Conservation (phyloP, 1,139 yeast genomes). For the Pichia sp. region DNA sequence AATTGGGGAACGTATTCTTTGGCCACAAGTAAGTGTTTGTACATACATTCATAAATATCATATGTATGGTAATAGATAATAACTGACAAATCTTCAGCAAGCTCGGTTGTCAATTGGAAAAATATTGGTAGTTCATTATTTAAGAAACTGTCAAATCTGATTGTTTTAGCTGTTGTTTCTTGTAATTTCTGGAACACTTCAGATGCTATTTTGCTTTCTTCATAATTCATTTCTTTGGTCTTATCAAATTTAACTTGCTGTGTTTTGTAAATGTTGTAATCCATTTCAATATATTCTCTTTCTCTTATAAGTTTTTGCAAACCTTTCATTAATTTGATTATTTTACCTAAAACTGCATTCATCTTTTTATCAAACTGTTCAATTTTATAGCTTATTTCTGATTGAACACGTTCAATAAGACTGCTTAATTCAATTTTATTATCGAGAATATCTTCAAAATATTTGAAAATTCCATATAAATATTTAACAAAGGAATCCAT, state of each 20-base stretch:
- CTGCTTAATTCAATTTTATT: neutral
- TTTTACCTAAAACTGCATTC: conserved; percentile 11
- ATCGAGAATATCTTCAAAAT: conserved; percentile 14
- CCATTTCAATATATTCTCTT: conserved; percentile 33
- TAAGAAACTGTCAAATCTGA: conserved; percentile 30
- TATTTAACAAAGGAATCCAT: conserved; percentile 15
- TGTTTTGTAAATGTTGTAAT: conserved; percentile 31
- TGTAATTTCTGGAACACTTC: conserved; percentile 34
- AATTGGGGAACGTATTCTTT: conserved; percentile 17
- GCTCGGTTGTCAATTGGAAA: conserved; percentile 29
- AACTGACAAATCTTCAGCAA: conserved; percentile 30
- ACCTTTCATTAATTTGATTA: conserved; percentile 20
- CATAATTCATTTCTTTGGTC: conserved; percentile 10
- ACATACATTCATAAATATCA: conserved; percentile 30
- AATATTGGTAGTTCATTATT: conserved; percentile 31
- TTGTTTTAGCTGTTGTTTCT: conserved; percentile 30
- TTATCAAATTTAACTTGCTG: conserved; percentile 16
- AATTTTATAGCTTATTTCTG: conserved; percentile 13
- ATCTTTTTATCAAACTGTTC: conserved; percentile 15
- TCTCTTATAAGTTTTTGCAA: conserved; percentile 31
- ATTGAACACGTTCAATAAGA: conserved; percentile 13
- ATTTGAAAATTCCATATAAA: conserved; percentile 8
- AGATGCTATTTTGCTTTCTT: conserved; percentile 31
- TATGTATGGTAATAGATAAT: conserved; percentile 32
- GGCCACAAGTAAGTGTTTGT: conserved; percentile 15